Percentiles rank a stretch among this genome's conserved stretches.
phyloP scores from a whole-genome alignment of 1,284 basidiomycete genomes.

The Takashimella koratensis region DNA sequence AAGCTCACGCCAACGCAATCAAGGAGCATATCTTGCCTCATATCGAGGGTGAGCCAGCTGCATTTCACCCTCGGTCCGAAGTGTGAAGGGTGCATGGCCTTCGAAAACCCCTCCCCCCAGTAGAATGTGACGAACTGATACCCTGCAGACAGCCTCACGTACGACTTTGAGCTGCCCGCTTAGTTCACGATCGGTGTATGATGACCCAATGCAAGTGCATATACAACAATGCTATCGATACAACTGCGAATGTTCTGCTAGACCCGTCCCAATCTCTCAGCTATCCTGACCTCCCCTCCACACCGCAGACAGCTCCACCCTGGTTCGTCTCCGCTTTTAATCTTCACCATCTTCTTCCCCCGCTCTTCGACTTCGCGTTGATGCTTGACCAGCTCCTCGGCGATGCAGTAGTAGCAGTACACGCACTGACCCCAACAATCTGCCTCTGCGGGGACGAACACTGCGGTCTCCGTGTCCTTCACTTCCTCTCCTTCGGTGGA shows the following conservation, averaged over 20 bases:
- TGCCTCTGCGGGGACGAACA: conserved; percentile 44
- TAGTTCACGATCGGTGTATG: too few species aligned
- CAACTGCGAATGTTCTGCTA: too few species aligned
- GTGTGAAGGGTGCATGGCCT: too few species aligned
- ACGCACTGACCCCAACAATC: conserved; percentile 61
- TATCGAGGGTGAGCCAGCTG: conserved; percentile 41
- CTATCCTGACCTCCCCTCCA: too few species aligned
- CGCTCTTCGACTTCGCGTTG: conserved; percentile 9
- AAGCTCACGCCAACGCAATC: conserved; percentile 43
- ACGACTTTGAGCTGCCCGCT: too few species aligned
- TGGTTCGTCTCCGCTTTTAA: conserved; percentile 3
- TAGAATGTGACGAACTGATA: too few species aligned
- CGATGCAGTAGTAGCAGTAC: conserved; percentile 85
- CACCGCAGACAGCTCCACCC: conserved; percentile 79
- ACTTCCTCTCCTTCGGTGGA: conserved; percentile 9
- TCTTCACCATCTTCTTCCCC: conserved; percentile 7
- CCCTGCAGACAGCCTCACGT: too few species aligned
- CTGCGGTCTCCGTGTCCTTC: conserved; percentile 33
- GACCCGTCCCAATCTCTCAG: too few species aligned
- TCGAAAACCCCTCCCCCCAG: too few species aligned
- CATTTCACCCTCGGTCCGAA: too few species aligned
- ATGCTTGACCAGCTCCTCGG: conserved; percentile 64
- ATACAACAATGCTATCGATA: too few species aligned
- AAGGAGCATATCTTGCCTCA: conserved; percentile 38
- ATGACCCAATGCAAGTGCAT: too few species aligned